phyloP scores from a whole-genome alignment of 1,139 yeast genomes.

The Zygoascus sp. region DNA sequence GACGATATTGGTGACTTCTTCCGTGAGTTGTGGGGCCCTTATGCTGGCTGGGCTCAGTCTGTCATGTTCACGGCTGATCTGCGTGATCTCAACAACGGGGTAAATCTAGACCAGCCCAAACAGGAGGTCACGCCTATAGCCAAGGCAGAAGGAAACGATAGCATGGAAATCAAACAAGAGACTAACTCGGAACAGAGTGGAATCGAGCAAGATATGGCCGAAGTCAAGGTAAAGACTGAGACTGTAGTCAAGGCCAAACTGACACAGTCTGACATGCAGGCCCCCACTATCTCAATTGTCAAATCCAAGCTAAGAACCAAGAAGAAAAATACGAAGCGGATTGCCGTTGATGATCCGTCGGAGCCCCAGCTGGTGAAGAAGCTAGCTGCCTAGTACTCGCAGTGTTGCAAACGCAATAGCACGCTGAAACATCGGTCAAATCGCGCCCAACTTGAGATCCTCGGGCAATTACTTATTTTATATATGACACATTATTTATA shows the following conservation, averaged over 20 bases:
- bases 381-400: slow-evolving; percentile 5
- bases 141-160: too few species aligned
- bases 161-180: neutral
- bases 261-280: too few species aligned
- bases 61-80: slow-evolving; percentile 85
- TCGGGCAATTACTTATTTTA: too few species aligned
- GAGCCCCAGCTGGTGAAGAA: slow-evolving; percentile 4
- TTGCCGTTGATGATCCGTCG: neutral
- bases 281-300: too few species aligned
- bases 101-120: too few species aligned
- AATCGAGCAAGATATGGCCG: too few species aligned
- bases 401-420: too few species aligned
- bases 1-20: slow-evolving; percentile 59
- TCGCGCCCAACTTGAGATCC: too few species aligned
- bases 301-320: too few species aligned
- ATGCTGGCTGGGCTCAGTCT: slow-evolving; percentile 98
- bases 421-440: too few species aligned
- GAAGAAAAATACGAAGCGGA: neutral
- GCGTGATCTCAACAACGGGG: slow-evolving; percentile 41
- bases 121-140: too few species aligned
- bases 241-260: neutral
- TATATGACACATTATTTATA: too few species aligned
- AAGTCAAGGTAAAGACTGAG: neutral
- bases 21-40: slow-evolving; percentile 71
- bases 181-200: neutral